Percentiles rank a stretch among this genome's conserved stretches.
phyloP scores from a whole-genome alignment of 139 green algal genomes.

The Chlorella sp. region DNA sequence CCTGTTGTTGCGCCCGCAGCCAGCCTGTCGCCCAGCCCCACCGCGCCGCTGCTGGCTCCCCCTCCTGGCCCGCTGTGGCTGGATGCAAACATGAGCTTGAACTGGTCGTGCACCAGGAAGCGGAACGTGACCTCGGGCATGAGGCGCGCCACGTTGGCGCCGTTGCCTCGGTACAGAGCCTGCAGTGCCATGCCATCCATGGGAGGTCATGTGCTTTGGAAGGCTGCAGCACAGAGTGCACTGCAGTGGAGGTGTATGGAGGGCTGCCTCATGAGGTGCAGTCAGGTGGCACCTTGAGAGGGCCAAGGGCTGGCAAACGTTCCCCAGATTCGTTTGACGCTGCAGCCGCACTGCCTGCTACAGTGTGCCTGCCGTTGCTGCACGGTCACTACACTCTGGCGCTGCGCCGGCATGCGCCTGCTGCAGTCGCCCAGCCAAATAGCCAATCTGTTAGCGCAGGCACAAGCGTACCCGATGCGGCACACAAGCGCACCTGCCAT shows the following conservation, averaged over 20 bases:
- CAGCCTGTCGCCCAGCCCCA: conserved; percentile 41
- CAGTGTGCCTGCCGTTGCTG: too few species aligned
- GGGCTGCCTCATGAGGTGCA: too few species aligned
- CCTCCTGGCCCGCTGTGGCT: too few species aligned
- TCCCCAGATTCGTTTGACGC: not conserved
- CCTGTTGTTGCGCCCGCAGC: conserved; percentile 46
- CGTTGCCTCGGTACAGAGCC: conserved; percentile 54
- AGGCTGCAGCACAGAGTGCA: too few species aligned
- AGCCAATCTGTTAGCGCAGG: too few species aligned
- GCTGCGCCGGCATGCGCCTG: too few species aligned
- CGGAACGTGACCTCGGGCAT: conserved; percentile 50
- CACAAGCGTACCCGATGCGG: too few species aligned
- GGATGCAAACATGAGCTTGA: conserved; percentile 52
- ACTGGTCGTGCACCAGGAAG: conserved; percentile 47
- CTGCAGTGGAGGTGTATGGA: too few species aligned
- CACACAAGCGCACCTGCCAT: not conserved
- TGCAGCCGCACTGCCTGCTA: not conserved
- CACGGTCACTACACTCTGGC: too few species aligned
- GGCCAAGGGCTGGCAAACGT: not conserved
- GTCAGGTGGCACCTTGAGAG: not conserved
- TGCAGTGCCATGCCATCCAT: conserved; percentile 10
- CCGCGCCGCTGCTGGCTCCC: conserved; percentile 29
- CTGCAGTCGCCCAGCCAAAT: too few species aligned
- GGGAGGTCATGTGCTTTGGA: not conserved
- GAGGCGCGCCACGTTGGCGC: conserved; percentile 52